Percentiles rank a stretch among this genome's conserved stretches.
Conservation (phyloP, 768 basidiomycete species). For the Boletus sp. region DNA sequence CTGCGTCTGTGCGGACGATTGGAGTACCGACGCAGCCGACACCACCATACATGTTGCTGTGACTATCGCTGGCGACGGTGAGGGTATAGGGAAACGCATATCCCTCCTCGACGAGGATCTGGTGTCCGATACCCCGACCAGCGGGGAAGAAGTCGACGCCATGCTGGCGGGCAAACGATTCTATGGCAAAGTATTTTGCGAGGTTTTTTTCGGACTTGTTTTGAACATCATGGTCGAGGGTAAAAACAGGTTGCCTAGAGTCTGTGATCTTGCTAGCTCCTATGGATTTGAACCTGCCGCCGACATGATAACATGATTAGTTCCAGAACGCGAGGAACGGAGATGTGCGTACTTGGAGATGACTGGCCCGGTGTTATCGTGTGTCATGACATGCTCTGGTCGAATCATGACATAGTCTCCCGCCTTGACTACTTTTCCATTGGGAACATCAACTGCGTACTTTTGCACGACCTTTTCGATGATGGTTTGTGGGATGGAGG, state of each 20-base stretch:
- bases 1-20: conserved; percentile 93
- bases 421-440: conserved; percentile 77
- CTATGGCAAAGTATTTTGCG: conserved; percentile 88
- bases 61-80: conserved; percentile 95
- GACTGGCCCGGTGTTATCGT: conserved; percentile 98
- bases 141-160: conserved; percentile 95
- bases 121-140: conserved; percentile 96
- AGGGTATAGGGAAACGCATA: conserved; percentile 96
- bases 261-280: conserved; percentile 83
- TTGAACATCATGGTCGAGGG: conserved; percentile 97
- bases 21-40: conserved; percentile 97
- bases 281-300: conserved; percentile 85
- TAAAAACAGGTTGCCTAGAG: conserved; percentile 87
- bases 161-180: conserved; percentile 83
- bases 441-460: conserved; percentile 87
- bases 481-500: conserved; percentile 69
- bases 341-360: conserved; percentile 78
- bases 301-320: neutral
- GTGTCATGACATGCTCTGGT: conserved; percentile 97
- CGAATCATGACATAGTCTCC: conserved; percentile 99
- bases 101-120: conserved; percentile 96
- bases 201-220: conserved; percentile 91
- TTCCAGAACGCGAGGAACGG: conserved; percentile 1
- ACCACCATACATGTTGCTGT: conserved; percentile 99
- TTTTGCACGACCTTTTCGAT: conserved; percentile 98